Evolutionary conservation across 2,329 filamentous ascomycete species (phyloP).

Genomic region (Aspergillus niger): DNA sequence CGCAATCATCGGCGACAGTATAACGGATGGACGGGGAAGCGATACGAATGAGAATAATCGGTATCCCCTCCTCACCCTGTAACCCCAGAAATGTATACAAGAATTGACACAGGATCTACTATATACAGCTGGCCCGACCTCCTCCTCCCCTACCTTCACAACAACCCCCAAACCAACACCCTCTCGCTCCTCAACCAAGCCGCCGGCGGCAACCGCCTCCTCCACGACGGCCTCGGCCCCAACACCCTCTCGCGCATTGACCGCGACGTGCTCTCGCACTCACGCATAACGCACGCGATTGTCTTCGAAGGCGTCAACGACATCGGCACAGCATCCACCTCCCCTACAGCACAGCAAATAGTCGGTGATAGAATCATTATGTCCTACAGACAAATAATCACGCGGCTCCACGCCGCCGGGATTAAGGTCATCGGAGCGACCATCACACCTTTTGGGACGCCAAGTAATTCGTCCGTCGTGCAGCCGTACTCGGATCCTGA

Average conservation of each 20-base stretch:
- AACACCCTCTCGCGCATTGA: conserved; percentile 62
- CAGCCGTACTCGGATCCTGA: conserved; percentile 59
- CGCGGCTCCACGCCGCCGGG: conserved; percentile 56
- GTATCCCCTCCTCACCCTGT: conserved; percentile 13
- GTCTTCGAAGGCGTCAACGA: conserved; percentile 72
- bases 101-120: too few relatives aligned
- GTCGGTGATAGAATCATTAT: conserved; percentile 56
- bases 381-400: conserved; percentile 62
- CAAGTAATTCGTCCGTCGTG: conserved; percentile 27
- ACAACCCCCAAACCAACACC: conserved; percentile 47
- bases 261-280: conserved; percentile 63
- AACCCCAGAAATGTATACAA: too few relatives aligned
- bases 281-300: conserved; percentile 62
- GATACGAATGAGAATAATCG: conserved; percentile 62
- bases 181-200: conserved; percentile 66
- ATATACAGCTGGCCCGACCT: conserved; percentile 58
- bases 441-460: conserved; percentile 63
- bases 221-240: conserved; percentile 64
- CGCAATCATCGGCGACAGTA: conserved; percentile 63
- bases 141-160: conserved; percentile 55
- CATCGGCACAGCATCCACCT: conserved; percentile 57
- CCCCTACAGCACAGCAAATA: conserved; percentile 46
- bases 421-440: conserved; percentile 64
- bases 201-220: conserved; percentile 67
- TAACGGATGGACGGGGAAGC: conserved; percentile 65